These are phyloP conservation scores for Daldinia concentrica DNA, from an alignment of 495 filamentous ascomycete species.

Conservation along the genomic window DNA sequence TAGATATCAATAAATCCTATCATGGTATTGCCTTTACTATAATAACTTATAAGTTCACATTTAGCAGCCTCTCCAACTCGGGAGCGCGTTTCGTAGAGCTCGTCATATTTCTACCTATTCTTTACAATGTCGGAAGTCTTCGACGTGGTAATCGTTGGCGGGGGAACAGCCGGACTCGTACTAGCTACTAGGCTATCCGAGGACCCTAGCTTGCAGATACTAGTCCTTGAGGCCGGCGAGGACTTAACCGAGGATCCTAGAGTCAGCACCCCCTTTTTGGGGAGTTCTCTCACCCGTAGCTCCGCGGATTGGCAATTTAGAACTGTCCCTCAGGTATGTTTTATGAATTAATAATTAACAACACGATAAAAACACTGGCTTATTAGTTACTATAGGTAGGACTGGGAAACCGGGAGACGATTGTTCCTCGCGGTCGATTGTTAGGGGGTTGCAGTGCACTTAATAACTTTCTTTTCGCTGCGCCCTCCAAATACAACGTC, in stretches of 20 bases:
- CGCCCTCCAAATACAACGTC: conserved; percentile 33
- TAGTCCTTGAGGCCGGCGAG: conserved; percentile 61
- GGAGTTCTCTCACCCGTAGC: not conserved
- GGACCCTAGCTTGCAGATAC: conserved; percentile 51
- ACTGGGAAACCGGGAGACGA: not conserved
- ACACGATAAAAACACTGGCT: not conserved
- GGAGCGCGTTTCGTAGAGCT: not conserved
- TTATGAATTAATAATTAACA: not conserved
- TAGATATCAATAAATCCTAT: not conserved
- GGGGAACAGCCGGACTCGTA: conserved; percentile 39
- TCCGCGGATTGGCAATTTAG: not conserved
- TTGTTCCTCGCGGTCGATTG: conserved; percentile 32
- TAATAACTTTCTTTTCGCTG: conserved; percentile 34
- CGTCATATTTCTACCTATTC: not conserved
- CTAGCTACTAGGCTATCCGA: conserved; percentile 61
- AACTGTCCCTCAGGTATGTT: not conserved
- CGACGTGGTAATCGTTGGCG: conserved; percentile 6
- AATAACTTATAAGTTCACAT: not conserved
- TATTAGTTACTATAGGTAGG: not conserved
- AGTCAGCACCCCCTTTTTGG: not conserved
- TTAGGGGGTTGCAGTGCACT: conserved; percentile 38
- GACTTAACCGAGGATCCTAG: conserved; percentile 12
- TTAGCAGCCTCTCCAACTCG: not conserved
- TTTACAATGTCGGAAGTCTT: not conserved
- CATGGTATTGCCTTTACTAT: not conserved